These are phyloP conservation scores for Rhamnella rubrinervis DNA, from an alignment of 331 rosid species.

Conservation along the genomic window DNA sequence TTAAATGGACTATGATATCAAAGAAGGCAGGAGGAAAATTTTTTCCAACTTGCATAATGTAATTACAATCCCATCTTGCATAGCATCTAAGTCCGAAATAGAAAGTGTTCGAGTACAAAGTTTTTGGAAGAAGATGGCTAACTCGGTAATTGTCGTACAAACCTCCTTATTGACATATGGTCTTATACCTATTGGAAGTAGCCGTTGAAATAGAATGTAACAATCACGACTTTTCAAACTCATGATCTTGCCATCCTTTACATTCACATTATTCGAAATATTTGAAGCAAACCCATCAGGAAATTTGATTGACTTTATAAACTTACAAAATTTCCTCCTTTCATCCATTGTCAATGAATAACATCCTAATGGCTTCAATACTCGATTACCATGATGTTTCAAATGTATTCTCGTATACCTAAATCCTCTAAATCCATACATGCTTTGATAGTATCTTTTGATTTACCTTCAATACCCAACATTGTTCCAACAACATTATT, in stretches of 20 bases:
- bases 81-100: not conserved
- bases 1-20: slow-evolving; percentile 17
- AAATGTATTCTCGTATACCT: not conserved
- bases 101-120: not conserved
- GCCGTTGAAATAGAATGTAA: slow-evolving; percentile 5
- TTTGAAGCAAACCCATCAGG: not conserved
- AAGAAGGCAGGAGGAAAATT: slow-evolving; percentile 16
- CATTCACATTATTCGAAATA: slow-evolving; percentile 10
- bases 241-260: not conserved
- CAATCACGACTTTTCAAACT: slow-evolving; percentile 8
- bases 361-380: not conserved
- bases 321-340: not conserved
- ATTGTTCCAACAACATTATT: not conserved
- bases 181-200: slow-evolving; percentile 1
- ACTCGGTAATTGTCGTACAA: not conserved
- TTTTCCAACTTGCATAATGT: not conserved
- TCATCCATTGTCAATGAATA: not conserved
- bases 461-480: not conserved
- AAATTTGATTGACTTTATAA: not conserved
- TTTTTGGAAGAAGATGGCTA: not conserved
- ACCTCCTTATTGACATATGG: not conserved
- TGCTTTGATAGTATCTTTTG: not conserved
- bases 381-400: not conserved
- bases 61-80: not conserved
- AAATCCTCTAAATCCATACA: not conserved